These are phyloP conservation scores for Diplodia mutila DNA, from an alignment of 2,329 filamentous ascomycete genomes.

Conservation along the genomic window DNA sequence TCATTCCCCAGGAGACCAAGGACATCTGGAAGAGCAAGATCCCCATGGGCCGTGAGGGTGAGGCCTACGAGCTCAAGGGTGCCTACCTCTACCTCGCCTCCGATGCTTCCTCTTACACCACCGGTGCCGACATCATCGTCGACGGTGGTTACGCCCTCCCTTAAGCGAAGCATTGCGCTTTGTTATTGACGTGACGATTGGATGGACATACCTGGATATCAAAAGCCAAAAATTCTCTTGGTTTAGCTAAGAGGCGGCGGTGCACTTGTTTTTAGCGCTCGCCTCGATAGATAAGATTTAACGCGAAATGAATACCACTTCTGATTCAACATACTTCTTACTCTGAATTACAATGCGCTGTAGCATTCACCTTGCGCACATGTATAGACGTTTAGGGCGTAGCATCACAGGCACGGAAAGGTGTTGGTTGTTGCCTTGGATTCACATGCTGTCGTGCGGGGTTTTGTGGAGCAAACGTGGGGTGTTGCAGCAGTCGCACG, in stretches of 20 bases:
- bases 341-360: background rate
- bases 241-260: conserved; percentile 7
- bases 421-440: background rate
- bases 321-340: background rate
- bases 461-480: background rate
- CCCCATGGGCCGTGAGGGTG: conserved; percentile 76
- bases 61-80: conserved; percentile 77
- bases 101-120: conserved; percentile 82
- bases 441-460: background rate
- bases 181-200: conserved; percentile 4
- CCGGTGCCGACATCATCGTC: conserved; percentile 39
- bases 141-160: conserved; percentile 26
- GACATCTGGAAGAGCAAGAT: conserved; percentile 77
- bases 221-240: conserved; percentile 12
- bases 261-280: conserved; percentile 4
- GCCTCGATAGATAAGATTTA: conserved; percentile 21
- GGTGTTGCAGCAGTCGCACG: background rate
- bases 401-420: too few relatives aligned
- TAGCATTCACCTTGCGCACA: background rate
- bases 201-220: conserved; percentile 1
- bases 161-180: background rate
- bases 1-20: conserved; percentile 70
- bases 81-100: conserved; percentile 80
- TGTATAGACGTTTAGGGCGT: too few relatives aligned
- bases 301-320: conserved; percentile 19